Conservation (phyloP, 345 rosid genomes). For the Syzygium oleosum region DNA sequence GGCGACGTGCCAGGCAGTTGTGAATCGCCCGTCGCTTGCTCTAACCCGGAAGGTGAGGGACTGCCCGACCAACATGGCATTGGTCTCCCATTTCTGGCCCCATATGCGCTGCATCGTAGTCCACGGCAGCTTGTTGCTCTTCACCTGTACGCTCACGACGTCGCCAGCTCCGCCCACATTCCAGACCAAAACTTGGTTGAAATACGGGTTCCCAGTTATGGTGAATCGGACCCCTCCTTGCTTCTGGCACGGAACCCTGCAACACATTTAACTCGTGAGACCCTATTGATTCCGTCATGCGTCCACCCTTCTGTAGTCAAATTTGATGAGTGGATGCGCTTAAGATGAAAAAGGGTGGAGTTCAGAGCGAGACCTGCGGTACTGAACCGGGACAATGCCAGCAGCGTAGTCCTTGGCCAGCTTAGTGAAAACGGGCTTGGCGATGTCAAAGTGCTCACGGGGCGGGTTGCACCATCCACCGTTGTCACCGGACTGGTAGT, state of each 20-base stretch:
- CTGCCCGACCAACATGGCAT: constrained; percentile 23
- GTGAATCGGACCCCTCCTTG: constrained; percentile 67
- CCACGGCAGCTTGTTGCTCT: constrained; percentile 38
- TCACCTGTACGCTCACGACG: constrained; percentile 43
- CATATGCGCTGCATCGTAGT: constrained; percentile 29
- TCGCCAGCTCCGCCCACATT: constrained; percentile 81
- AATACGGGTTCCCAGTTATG: constrained; percentile 55
- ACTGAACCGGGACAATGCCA: constrained; percentile 54
- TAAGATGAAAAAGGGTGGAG: not conserved
- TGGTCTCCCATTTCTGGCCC: constrained; percentile 47
- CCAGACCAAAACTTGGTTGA: constrained; percentile 42
- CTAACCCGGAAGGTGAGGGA: constrained; percentile 34
- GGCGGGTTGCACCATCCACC: constrained; percentile 88
- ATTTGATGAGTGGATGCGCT: not conserved
- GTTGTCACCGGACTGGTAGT: constrained; percentile 28
- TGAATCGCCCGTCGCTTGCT: constrained; percentile 28
- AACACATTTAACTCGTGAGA: not conserved
- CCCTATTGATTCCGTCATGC: not conserved
- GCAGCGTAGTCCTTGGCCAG: constrained; percentile 43
- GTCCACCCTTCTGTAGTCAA: not conserved
- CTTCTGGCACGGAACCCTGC: constrained; percentile 68
- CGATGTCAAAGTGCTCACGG: constrained; percentile 59
- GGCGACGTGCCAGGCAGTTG: constrained; percentile 29
- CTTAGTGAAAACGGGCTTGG: constrained; percentile 45
- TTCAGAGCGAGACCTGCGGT: constrained; percentile 37